Percentiles rank a stretch among this genome's conserved stretches.
phyloP scores from a whole-genome alignment of 352 stramenopile genomes.

The Pythium diclinum region DNA sequence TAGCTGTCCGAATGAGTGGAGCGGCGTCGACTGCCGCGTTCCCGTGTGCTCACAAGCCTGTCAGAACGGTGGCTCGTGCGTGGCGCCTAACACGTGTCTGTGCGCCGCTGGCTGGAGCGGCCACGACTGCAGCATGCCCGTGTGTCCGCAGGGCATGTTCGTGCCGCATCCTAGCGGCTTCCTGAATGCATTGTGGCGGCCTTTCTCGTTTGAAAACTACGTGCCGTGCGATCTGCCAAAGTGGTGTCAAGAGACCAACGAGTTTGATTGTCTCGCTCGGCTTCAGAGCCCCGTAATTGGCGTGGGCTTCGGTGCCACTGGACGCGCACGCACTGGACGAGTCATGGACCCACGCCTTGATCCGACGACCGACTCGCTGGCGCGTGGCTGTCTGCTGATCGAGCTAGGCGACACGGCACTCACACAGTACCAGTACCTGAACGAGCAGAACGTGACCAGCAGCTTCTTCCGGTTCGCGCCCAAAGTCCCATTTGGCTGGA shows the following conservation, averaged over 20 bases:
- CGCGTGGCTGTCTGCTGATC: slow-evolving; percentile 63
- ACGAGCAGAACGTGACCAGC: slow-evolving; percentile 67
- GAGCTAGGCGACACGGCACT: slow-evolving; percentile 82
- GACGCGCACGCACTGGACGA: slow-evolving; percentile 28
- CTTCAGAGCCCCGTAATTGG: slow-evolving; percentile 38
- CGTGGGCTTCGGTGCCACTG: slow-evolving; percentile 34
- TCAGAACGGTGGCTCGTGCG: slow-evolving; percentile 87
- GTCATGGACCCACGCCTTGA: slow-evolving; percentile 27
- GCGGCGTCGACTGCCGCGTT: slow-evolving; percentile 89
- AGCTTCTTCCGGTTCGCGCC: slow-evolving; percentile 83
- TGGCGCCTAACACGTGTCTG: slow-evolving; percentile 93
- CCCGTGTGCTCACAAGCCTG: slow-evolving; percentile 90
- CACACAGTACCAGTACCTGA: slow-evolving; percentile 88
- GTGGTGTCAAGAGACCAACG: slow-evolving; percentile 92
- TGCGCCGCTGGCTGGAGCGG: slow-evolving; percentile 92
- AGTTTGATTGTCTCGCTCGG: slow-evolving; percentile 91
- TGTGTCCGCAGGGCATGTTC: slow-evolving; percentile 94
- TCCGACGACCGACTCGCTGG: slow-evolving; percentile 12
- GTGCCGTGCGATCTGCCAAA: slow-evolving; percentile 85
- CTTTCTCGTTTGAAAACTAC: slow-evolving; percentile 71
- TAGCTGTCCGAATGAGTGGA: slow-evolving; percentile 86
- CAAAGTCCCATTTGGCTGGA: slow-evolving; percentile 78
- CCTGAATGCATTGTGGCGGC: slow-evolving; percentile 51
- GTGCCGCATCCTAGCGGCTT: slow-evolving; percentile 72
- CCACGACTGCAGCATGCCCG: slow-evolving; percentile 89